phyloP scores from a whole-genome alignment of 2,329 filamentous ascomycete species.

The Domatiomyces catenatus region DNA sequence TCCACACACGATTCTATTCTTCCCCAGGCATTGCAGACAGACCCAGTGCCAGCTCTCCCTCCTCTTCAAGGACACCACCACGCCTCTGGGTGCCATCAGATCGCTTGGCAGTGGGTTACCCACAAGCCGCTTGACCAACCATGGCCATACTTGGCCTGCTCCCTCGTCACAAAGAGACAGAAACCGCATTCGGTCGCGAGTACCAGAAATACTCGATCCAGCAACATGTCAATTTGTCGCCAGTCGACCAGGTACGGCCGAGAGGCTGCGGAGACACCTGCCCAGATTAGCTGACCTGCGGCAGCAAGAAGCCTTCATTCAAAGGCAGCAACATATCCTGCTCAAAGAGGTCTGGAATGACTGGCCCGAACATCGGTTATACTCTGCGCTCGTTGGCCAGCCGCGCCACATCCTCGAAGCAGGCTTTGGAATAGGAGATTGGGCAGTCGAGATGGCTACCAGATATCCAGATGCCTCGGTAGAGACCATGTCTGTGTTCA shows the following conservation, averaged over 20 bases:
- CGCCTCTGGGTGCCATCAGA: not conserved
- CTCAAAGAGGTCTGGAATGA: not conserved
- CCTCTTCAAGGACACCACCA: not conserved
- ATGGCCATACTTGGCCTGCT: not conserved
- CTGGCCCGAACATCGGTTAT: constrained; percentile 1
- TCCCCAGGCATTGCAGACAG: too few species aligned
- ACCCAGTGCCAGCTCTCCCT: too few species aligned
- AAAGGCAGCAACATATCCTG: not conserved
- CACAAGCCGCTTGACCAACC: not conserved
- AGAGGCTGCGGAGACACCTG: not conserved
- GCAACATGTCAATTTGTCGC: constrained; percentile 6
- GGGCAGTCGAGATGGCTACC: constrained; percentile 7
- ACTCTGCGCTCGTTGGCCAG: constrained; percentile 4
- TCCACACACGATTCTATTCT: too few species aligned
- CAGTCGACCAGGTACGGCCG: constrained; percentile 4
- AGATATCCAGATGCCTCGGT: constrained; percentile 8
- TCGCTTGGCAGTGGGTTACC: not conserved
- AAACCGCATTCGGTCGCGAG: constrained; percentile 1
- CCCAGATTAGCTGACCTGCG: not conserved
- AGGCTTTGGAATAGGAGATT: constrained; percentile 9
- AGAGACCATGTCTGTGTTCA: not conserved
- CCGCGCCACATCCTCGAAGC: constrained; percentile 7
- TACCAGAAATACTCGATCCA: constrained; percentile 9
- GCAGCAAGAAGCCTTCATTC: not conserved
- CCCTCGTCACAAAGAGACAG: not conserved